phyloP scores from a whole-genome alignment of 2,329 filamentous ascomycete genomes.

The Ophiocordyceps australis region DNA sequence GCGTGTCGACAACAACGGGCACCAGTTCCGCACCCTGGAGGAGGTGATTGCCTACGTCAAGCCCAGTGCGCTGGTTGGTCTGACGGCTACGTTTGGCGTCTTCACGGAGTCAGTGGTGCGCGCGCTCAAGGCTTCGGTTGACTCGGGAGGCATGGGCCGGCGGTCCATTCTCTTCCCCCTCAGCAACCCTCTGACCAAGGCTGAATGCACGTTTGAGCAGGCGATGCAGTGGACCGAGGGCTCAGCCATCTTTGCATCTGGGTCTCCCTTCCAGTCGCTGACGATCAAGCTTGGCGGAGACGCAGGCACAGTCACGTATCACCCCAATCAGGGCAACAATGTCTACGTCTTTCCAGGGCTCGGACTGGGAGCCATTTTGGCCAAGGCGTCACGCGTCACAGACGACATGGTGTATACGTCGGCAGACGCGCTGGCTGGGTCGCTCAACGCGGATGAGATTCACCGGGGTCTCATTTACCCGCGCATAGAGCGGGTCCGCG shows the following conservation, averaged over 20 bases:
- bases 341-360: slow-evolving; percentile 95
- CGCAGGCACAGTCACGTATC: slow-evolving; percentile 42
- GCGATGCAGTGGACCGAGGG: slow-evolving; percentile 84
- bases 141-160: slow-evolving; percentile 48
- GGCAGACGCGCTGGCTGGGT: slow-evolving; percentile 60
- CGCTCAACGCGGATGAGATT: slow-evolving; percentile 66
- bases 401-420: slow-evolving; percentile 96
- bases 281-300: slow-evolving; percentile 40
- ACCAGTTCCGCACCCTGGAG: slow-evolving; percentile 62
- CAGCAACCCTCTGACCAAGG: slow-evolving; percentile 90
- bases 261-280: slow-evolving; percentile 72
- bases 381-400: slow-evolving; percentile 72
- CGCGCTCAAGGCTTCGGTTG: slow-evolving; percentile 45
- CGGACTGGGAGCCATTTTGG: slow-evolving; percentile 80
- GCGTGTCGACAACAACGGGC: slow-evolving; percentile 43
- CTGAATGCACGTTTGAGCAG: slow-evolving; percentile 93
- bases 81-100: slow-evolving; percentile 85
- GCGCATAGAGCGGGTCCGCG: slow-evolving; percentile 74
- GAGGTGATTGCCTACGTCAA: slow-evolving; percentile 90
- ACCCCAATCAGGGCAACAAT: slow-evolving; percentile 72
- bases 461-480: slow-evolving; percentile 79
- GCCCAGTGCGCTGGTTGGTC: slow-evolving; percentile 83
- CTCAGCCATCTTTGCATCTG: slow-evolving; percentile 82
- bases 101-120: slow-evolving; percentile 80
- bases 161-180: slow-evolving; percentile 88